Base-by-base conservation (phyloP, 345 rosid species). In the Citrus reticulata region DNA sequence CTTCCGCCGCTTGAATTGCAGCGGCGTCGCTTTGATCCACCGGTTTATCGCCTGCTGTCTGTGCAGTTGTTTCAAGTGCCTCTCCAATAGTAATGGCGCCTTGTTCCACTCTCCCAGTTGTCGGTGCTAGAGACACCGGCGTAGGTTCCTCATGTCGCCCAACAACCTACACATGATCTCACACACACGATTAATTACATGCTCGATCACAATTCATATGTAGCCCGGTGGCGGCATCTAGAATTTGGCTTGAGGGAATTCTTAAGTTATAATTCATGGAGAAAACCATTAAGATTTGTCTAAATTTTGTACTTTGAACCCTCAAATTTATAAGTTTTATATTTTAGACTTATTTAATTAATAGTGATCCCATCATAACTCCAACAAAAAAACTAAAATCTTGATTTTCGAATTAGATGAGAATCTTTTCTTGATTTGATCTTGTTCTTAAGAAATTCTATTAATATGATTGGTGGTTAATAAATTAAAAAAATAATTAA, bases 1-100 rank as follows among this genome's bases (percentile, higher is more conserved):
- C 88, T 76, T 93, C 97, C 0, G 95, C 93, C 0, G 93, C 93
- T 67, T 90, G 98, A 70, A 93, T 91, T 5, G 97, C 97, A 0
- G 95, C 90, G 0, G 91, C 91, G 2, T 95, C 94, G 69, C 90
- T 88, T 54, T 87, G 93, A 60, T 92, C 93, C 17, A 92, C 89
- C 0, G 88, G 81, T 77, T 86, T 91, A 74, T 81, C 74, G 46
- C 88, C 91, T 6, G 84, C 88, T 0, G 86, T 85, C 7, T 74
- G 76, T 7, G 85, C 81, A 9, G 85, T 68, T 1, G 93, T 91
- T 80, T 94, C 93, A 27, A 93, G 84, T 14, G 93, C 96, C 81
- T 93, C 92, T 27, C 96, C 97, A 20, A 89, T 89, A 0, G 95
- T 90, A 60, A 90, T 84, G 1, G 84, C 81, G 37, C 81, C 80